Base-by-base conservation (phyloP, 1,284 basidiomycete species). In the Trametes pubescens region DNA sequence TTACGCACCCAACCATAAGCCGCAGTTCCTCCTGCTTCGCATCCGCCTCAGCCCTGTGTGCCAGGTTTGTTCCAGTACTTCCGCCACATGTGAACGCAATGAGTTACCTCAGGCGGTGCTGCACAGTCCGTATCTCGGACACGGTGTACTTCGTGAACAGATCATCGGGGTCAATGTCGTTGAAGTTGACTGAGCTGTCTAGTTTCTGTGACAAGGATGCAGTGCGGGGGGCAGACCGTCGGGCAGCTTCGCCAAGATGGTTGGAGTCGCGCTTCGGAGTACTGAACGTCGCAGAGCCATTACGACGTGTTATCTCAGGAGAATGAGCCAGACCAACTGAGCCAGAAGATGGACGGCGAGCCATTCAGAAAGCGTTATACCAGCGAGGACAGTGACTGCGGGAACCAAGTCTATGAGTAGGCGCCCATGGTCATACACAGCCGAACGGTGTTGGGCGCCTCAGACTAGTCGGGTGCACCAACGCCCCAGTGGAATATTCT, bases 1-100 rank as follows among this genome's bases (percentile, higher is more conserved):
- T 26, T 62, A 89, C 94, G 84, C 78, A 96, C 94, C 94, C 95
- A 76, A 98, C 96, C 95, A 97, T 98, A 32, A 93, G 83, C 68
- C 95, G 84, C 49, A 98, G 84, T 75, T 98, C 96, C 72, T 95
- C 92, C 73, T 95, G 93, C 77, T 97, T 97, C 56, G 90, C 90
- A 73, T 95, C 87, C 2, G 95, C 95, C 76, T 96, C 93, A n/a
- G 84, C 80, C 76, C 93, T 94, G 66, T 11, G 62, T 7, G 55
- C 24, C 54, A 32, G 54, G 51, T 38, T 64, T 29, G 48, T 24
- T 55, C 51, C 46, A 57, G 52, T 49, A 47, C 32, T 32, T 35
- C 60, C 48, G 18, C 43, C 51, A 38, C 48, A 60, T 4, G 46
- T 60, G 34, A 34, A 29, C 24, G 59, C 5, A 38, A 9, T 44